A percentile compares a stretch with the other conserved stretches of the same genome.
Conservation (phyloP, 2,329 filamentous ascomycete genomes). For the Plectosphaerella sp. region DNA sequence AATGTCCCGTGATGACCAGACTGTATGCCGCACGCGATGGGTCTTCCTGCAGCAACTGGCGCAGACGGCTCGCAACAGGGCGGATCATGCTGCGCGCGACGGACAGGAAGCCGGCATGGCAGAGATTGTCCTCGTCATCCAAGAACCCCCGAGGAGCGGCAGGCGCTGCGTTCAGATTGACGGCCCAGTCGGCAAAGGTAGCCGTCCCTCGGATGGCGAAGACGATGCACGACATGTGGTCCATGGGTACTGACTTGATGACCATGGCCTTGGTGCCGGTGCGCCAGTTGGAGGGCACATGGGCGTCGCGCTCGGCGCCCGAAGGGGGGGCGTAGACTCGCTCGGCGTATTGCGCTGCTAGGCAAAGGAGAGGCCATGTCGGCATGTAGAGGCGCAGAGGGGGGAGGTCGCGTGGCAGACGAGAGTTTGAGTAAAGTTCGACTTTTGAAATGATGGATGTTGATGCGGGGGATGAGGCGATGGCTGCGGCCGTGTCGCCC, state of each 20-base stretch:
- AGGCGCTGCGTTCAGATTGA: conserved; percentile 71
- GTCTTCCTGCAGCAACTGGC: conserved; percentile 67
- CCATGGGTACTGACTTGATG: conserved; percentile 74
- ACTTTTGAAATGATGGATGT: conserved; percentile 65
- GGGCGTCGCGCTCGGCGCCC: conserved; percentile 60
- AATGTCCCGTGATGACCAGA: conserved; percentile 80
- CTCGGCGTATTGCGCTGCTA: conserved; percentile 75
- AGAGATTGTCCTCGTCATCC: conserved; percentile 72
- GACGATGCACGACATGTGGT: conserved; percentile 73
- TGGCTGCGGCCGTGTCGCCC: conserved; percentile 2
- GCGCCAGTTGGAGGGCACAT: conserved; percentile 66
- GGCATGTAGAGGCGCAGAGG: conserved; percentile 67
- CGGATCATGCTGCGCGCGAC: conserved; percentile 72
- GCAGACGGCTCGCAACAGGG: conserved; percentile 67
- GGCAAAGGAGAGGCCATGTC: conserved; percentile 71
- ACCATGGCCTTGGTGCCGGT: conserved; percentile 81
- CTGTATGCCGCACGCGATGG: conserved; percentile 62
- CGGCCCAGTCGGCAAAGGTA: conserved; percentile 80
- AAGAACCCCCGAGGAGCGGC: conserved; percentile 64
- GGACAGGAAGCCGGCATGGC: conserved; percentile 75
- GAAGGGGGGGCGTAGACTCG: conserved; percentile 65
- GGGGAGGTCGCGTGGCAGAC: conserved; percentile 62
- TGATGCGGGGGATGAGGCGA: neutral
- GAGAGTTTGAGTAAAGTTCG: conserved; percentile 73
- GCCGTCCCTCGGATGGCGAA: conserved; percentile 80